These are phyloP conservation scores for Kwoniella heveanensis DNA, from an alignment of 768 basidiomycete species.

Conservation along the genomic window DNA sequence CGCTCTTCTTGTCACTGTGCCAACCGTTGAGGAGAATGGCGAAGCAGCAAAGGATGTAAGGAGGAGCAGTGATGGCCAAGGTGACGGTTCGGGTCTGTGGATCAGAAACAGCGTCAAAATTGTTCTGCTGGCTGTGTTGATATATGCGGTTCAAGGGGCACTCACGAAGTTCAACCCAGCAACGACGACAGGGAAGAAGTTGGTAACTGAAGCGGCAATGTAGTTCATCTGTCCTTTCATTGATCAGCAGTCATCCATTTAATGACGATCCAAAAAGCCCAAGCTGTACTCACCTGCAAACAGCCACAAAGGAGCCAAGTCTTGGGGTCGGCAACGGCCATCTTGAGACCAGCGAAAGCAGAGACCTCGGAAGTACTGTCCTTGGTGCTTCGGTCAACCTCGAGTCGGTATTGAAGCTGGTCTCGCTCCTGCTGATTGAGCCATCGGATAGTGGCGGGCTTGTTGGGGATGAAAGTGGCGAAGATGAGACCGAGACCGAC, in stretches of 20 bases:
- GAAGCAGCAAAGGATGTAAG: slow-evolving; percentile 50
- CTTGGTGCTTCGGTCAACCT: slow-evolving; percentile 45
- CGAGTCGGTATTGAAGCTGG: slow-evolving; percentile 40
- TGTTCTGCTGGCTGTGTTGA: neutral
- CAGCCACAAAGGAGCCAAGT: slow-evolving; percentile 32
- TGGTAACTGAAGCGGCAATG: slow-evolving; percentile 49
- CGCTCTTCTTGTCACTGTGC: slow-evolving; percentile 45
- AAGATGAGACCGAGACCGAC: slow-evolving; percentile 27
- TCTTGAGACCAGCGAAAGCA: slow-evolving; percentile 34
- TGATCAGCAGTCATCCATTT: neutral
- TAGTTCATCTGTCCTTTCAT: slow-evolving; percentile 31
- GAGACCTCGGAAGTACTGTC: slow-evolving; percentile 41
- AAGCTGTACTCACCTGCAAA: no score
- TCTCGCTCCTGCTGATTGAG: slow-evolving; percentile 56
- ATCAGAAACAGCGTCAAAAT: neutral
- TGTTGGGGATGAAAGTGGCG: slow-evolving; percentile 64
- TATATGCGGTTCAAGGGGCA: neutral
- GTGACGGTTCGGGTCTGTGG: slow-evolving; percentile 39
- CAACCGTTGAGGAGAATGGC: slow-evolving; percentile 48
- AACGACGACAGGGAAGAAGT: slow-evolving; percentile 52
- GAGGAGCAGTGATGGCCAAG: slow-evolving; percentile 48
- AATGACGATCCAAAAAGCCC: slow-evolving; percentile 1
- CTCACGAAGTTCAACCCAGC: slow-evolving; percentile 38
- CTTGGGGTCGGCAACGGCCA: slow-evolving; percentile 49
- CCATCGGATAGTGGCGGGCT: slow-evolving; percentile 76